These are phyloP conservation scores for Raffaelea albimanens DNA, from an alignment of 2,329 filamentous ascomycete genomes.

Conservation along the genomic window DNA sequence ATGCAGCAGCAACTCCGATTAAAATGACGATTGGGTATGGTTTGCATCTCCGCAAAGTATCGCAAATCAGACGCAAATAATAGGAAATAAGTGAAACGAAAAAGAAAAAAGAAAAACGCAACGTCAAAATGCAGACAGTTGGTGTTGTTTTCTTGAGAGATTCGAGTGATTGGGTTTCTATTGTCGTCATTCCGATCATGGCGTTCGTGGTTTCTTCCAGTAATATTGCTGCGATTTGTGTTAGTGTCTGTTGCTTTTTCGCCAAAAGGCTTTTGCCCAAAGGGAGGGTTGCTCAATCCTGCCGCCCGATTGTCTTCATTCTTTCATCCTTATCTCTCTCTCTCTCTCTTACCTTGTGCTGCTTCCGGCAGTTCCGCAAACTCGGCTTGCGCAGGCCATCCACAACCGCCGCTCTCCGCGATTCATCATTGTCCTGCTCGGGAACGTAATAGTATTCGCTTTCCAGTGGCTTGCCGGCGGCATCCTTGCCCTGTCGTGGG, in stretches of 20 bases:
- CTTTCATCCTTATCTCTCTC: neutral
- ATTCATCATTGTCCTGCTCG: conserved; percentile 71
- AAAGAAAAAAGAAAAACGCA: neutral
- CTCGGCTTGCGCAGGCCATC: conserved; percentile 83
- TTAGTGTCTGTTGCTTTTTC: conserved; percentile 9
- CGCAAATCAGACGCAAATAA: no score
- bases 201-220: conserved; percentile 56
- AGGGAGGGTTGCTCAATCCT: neutral
- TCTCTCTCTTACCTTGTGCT: conserved; percentile 74
- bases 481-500: conserved; percentile 84
- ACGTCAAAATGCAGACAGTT: no score
- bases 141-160: no score
- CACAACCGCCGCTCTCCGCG: conserved; percentile 72
- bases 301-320: no score
- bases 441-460: conserved; percentile 96
- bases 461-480: conserved; percentile 84
- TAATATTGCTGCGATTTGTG: conserved; percentile 50
- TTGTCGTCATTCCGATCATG: conserved; percentile 23
- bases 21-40: neutral
- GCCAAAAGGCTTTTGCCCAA: neutral
- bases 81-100: neutral
- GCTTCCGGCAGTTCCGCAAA: conserved; percentile 80
- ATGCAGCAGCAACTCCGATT: conserved; percentile 3
- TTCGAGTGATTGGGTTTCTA: neutral
- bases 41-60: neutral